These are phyloP conservation scores for Bauhinia variegata DNA, from an alignment of 306 rosid genomes.

Conservation along the genomic window DNA sequence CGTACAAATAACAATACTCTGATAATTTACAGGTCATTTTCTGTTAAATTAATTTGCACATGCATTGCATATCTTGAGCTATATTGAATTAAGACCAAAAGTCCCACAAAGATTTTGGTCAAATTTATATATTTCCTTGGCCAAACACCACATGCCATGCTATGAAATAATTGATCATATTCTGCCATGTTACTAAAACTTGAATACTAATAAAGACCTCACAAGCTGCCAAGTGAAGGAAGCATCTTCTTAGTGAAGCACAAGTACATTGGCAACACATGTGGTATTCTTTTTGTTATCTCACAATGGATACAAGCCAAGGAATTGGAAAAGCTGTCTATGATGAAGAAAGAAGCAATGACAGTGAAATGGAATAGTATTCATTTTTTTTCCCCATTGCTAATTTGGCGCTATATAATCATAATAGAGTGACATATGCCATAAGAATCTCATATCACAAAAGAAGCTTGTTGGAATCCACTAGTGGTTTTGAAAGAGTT, in stretches of 20 bases:
- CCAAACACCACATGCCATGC: background rate
- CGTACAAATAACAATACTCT: too few species aligned
- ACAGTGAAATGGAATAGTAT: background rate
- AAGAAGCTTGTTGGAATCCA: too few species aligned
- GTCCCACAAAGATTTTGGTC: conserved; percentile 28
- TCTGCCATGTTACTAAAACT: too few species aligned
- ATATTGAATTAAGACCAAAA: conserved; percentile 23
- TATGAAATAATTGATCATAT: background rate
- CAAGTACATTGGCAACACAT: background rate
- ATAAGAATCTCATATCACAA: too few species aligned
- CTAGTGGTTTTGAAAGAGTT: too few species aligned
- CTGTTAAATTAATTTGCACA: conserved; percentile 25
- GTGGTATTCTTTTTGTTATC: background rate
- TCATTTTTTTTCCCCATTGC: background rate
- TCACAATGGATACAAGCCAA: background rate
- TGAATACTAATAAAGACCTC: background rate
- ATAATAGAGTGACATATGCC: background rate
- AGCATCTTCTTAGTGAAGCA: background rate
- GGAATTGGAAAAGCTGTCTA: background rate
- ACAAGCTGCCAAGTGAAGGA: background rate
- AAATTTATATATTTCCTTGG: background rate
- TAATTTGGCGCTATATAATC: background rate
- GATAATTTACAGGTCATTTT: conserved; percentile 32
- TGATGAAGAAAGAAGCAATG: background rate
- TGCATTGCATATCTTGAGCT: conserved; percentile 25